These are phyloP conservation scores for Phytophthora cryptogea DNA, from an alignment of 352 stramenopile species.

Conservation along the genomic window DNA sequence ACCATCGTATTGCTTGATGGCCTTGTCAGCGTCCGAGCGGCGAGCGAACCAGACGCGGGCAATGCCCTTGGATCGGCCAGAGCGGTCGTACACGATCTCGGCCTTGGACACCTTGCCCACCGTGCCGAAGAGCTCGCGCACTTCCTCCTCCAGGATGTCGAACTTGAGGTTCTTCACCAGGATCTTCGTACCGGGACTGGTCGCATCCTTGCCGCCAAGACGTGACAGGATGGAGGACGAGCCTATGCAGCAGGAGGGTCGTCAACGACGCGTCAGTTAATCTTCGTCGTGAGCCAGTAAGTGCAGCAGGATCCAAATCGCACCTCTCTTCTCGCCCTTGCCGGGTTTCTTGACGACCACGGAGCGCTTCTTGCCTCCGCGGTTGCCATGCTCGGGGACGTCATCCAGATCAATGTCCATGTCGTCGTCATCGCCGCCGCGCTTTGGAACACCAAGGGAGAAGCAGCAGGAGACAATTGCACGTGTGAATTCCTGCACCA, in stretches of 20 bases:
- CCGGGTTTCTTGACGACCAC: constrained; percentile 51
- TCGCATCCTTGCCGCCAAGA: constrained; percentile 54
- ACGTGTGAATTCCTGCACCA: constrained; percentile 38
- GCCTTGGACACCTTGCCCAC: constrained; percentile 78
- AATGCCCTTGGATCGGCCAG: constrained; percentile 80
- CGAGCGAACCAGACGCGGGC: constrained; percentile 79
- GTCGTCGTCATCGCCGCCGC: constrained; percentile 44
- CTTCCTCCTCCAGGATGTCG: constrained; percentile 83
- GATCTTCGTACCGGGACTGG: constrained; percentile 65
- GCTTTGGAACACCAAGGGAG: constrained; percentile 40
- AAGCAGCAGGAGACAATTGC: constrained; percentile 33
- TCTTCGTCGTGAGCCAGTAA: neutral
- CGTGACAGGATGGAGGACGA: constrained; percentile 70
- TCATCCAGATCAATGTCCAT: constrained; percentile 74
- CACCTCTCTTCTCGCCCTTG: constrained; percentile 69
- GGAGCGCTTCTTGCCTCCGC: constrained; percentile 53
- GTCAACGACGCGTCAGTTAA: constrained; percentile 21
- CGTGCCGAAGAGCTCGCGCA: constrained; percentile 79
- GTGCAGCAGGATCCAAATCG: neutral
- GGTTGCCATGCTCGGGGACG: constrained; percentile 29
- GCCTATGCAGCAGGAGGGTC: constrained; percentile 14
- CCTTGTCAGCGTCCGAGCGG: constrained; percentile 71
- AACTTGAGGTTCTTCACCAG: constrained; percentile 87
- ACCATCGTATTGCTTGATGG: constrained; percentile 87
- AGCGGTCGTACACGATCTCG: constrained; percentile 85